Base-by-base conservation (phyloP, 495 filamentous ascomycete genomes). In the Tuber borchii region DNA sequence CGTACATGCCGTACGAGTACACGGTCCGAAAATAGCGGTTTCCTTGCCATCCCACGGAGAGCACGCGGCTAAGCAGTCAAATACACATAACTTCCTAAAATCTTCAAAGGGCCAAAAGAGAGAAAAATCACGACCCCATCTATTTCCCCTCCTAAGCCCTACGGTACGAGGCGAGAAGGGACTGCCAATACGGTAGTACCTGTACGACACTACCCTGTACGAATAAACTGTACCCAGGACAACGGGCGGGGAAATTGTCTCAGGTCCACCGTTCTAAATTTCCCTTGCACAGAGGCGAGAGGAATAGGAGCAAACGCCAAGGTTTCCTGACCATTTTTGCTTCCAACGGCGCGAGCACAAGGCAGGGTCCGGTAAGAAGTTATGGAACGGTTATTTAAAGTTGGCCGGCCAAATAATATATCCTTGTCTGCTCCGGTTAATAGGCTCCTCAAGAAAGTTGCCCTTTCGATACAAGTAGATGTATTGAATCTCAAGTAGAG, bases 11-110 rank as follows among this genome's bases (percentile, higher is more conserved):
- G 26, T 19, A 37, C 34, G 34, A 37, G 34, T 37, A 65, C 26
- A 65, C 26, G 56, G 56, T 34, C 56, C 14, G 56, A 34, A 65
- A 65, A 65, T 34, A 65, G 56, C 12, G 56, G 14, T 34, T 17
- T 17, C 56, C 56, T 34, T n/a, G 51, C 51, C 51, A 61, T 16
- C 51, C 51, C n/a, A 61, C 10, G 12, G 51, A 31, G 51, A 61
- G 51, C n/a, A 61, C 51, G n/a, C 51, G 51, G 51, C 51, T 61
- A 61, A 31, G 51, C 51, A 61, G 51, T 61, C 14, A 61, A 61
- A 61, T 61, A 61, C 31, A 61, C 51, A 61, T 61, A 20, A 3
- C n/a, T 14, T 16, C 4, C 51, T n/a, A 16, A 61, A 5, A 26
- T 26, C n/a, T 31, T 61, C 51, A 65, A 65, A 4, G 6, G 26